phyloP scores from a whole-genome alignment of 2,329 filamentous ascomycete genomes.

The Ascochyta koolunga region DNA sequence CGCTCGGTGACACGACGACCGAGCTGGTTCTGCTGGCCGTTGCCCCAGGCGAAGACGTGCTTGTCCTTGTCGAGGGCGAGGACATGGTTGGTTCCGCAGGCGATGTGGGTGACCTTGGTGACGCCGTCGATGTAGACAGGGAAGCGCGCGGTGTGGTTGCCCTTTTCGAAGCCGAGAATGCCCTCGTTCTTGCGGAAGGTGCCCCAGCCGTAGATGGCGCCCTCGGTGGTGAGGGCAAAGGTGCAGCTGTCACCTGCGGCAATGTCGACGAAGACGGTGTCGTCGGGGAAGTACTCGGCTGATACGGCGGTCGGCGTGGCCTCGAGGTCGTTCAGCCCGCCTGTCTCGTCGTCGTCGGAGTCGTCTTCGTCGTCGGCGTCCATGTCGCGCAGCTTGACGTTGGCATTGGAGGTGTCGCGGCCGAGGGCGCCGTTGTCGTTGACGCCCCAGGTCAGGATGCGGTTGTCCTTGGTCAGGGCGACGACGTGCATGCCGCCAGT shows the following conservation, averaged over 20 bases:
- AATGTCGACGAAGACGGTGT: constrained; percentile 69
- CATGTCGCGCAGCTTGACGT: constrained; percentile 64
- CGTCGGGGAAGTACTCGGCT: constrained; percentile 62
- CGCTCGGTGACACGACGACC: constrained; percentile 69
- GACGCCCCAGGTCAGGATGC: constrained; percentile 84
- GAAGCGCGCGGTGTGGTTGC: constrained; percentile 46
- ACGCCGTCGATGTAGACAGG: constrained; percentile 65
- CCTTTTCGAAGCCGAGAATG: constrained; percentile 67
- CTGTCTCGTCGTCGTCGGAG: constrained; percentile 61
- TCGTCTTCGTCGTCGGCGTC: constrained; percentile 52
- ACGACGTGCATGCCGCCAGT: constrained; percentile 83
- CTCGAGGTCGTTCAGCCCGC: constrained; percentile 74
- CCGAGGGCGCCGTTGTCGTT: constrained; percentile 85
- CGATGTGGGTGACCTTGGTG: constrained; percentile 69
- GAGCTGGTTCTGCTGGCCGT: constrained; percentile 73
- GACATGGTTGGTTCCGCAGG: constrained; percentile 73
- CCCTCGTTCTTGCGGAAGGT: constrained; percentile 76
- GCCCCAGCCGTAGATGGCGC: constrained; percentile 81
- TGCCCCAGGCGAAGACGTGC: constrained; percentile 73
- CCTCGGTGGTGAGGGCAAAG: constrained; percentile 76
- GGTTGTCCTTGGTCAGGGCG: constrained; percentile 78
- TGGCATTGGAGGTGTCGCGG: constrained; percentile 69
- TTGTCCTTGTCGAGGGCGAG: constrained; percentile 70
- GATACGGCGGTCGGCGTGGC: constrained; percentile 68
- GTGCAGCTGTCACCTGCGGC: constrained; percentile 76